Base-by-base conservation (phyloP, 805 yeast genomes). In the Wickerhamomyces sydowiorum region DNA sequence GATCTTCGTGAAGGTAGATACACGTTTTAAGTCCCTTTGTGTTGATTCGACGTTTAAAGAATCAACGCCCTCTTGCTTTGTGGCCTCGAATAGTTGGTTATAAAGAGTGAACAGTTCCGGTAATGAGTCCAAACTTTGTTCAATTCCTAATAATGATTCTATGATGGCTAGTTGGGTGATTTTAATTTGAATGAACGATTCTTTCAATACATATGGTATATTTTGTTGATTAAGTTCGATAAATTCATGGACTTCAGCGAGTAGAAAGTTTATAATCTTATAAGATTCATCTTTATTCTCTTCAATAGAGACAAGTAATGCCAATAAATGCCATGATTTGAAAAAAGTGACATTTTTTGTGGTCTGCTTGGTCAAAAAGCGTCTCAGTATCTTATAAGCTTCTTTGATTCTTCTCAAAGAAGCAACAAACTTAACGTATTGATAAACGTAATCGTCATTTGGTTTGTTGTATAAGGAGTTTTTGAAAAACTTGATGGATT, bases 101-200 rank as follows among this genome's bases (percentile, higher is more conserved):
- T 73, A 82, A 10, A 82, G 57, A 10, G 67, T 72, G 50, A 88
- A 83, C 9, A 86, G 70, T 36, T 77, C 87, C 2, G 85, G 75
- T n/a, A 89, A 57, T 38, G 70, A 67, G 33, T 81, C 86, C 45
- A 86, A 58, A 1, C 88, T 78, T 34, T 74, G 74, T 23, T 70
- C 66, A 1, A 72, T 61, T 7, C 88, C 91, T 43, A 74, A 69
- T 4, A 75, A 65, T 6, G 76, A 70, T 52, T 84, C 89, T 40
- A 78, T 64, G n/a, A 87, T 65, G 1, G 86, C 78, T 29, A 88
- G 64, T 52, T 83, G 86, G 0, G 96, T 82, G 61, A 85, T 69
- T 51, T 85, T 85, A 57, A 88, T 69, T 56, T 86, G 86, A 40
- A 81, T 56, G 42, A 80, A 72, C 43, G 73, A 37, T 38, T 25